phyloP scores from a whole-genome alignment of 2,329 filamentous ascomycete genomes.

The Rhynchosporium graminicola region DNA sequence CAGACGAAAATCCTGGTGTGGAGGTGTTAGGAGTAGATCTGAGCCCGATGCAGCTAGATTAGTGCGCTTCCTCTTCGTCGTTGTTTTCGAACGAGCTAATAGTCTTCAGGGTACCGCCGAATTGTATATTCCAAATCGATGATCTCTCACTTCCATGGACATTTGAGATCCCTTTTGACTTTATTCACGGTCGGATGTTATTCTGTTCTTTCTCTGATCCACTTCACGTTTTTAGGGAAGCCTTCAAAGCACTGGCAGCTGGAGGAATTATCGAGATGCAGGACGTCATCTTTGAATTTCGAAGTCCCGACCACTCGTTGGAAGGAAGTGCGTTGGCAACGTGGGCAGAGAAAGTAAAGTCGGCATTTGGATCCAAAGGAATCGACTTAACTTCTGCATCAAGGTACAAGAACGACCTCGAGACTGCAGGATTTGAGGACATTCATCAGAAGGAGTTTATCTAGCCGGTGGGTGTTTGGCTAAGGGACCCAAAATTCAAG shows the following conservation, averaged over 20 bases:
- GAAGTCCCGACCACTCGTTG: slow-evolving; percentile 2
- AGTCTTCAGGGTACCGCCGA: slow-evolving; percentile 7
- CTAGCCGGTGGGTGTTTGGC: slow-evolving; percentile 5
- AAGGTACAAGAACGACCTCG: slow-evolving; percentile 13
- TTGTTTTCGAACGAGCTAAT: slow-evolving; percentile 9
- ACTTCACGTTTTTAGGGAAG: slow-evolving; percentile 11
- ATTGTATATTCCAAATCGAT: slow-evolving; percentile 10
- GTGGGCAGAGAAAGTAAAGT: slow-evolving; percentile 5
- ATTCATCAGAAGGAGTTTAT: slow-evolving; percentile 5
- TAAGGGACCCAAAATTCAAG: not conserved
- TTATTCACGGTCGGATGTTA: slow-evolving; percentile 15
- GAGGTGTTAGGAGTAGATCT: slow-evolving; percentile 9
- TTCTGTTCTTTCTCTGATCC: slow-evolving; percentile 13
- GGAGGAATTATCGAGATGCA: slow-evolving; percentile 14
- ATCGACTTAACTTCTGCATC: slow-evolving; percentile 13
- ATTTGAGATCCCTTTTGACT: slow-evolving; percentile 9
- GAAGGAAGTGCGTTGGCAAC: not conserved
- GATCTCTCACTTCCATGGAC: slow-evolving; percentile 14
- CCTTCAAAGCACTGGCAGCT: slow-evolving; percentile 12
- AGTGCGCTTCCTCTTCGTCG: not conserved
- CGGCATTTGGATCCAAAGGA: slow-evolving; percentile 10
- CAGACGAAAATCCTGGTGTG: slow-evolving; percentile 3
- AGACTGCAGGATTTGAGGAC: slow-evolving; percentile 7
- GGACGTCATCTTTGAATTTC: slow-evolving; percentile 16
- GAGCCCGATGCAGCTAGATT: slow-evolving; percentile 1